phyloP scores from a whole-genome alignment of 192 early-diverging fungal genomes.

The Backusella liffmaniae region DNA sequence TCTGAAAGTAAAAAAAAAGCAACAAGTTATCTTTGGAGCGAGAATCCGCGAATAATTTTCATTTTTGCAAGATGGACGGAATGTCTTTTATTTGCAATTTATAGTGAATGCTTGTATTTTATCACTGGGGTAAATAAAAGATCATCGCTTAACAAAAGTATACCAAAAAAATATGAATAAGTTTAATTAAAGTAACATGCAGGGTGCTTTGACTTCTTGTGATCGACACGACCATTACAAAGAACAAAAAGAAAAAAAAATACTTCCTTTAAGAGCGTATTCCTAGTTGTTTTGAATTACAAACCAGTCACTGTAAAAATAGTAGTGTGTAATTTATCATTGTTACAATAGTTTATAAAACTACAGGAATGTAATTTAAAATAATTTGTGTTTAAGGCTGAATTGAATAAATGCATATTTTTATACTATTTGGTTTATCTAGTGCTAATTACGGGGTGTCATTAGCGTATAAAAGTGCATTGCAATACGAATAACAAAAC shows the following conservation, averaged over 20 bases:
- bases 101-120: background rate
- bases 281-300: background rate
- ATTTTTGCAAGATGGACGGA: background rate
- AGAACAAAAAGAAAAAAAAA: background rate
- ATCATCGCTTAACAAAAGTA: background rate
- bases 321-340: background rate
- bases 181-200: background rate
- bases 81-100: background rate
- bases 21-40: background rate
- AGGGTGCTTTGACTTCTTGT: background rate
- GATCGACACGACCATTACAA: background rate
- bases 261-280: background rate
- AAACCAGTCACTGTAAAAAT: background rate
- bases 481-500: no score
- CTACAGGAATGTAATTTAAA: no score
- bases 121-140: background rate
- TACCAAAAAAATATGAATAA: background rate
- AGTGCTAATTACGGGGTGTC: no score
- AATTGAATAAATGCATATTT: no score
- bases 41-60: background rate
- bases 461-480: no score
- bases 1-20: background rate
- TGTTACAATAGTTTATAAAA: no score
- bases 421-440: no score
- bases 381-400: no score